These are phyloP conservation scores for Lupinus albus DNA, from an alignment of 306 rosid species.

Conservation along the genomic window DNA sequence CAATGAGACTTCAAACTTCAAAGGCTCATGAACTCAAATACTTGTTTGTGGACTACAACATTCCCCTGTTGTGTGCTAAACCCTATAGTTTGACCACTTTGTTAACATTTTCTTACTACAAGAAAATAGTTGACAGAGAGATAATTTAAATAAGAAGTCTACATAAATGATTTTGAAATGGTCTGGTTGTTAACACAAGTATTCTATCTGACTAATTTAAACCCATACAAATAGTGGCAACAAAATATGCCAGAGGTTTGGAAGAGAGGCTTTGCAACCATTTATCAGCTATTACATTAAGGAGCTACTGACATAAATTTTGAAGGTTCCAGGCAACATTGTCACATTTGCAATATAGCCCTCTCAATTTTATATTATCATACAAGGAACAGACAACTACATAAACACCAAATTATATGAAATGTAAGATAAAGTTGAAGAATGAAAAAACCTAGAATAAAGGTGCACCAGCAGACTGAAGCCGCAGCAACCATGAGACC, in stretches of 20 bases:
- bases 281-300: background rate
- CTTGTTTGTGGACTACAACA: background rate
- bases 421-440: background rate
- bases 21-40: background rate
- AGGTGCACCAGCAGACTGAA: slow-evolving; percentile 53
- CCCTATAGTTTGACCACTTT: no score
- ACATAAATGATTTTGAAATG: background rate
- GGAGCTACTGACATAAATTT: background rate
- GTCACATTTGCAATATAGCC: background rate
- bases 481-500: slow-evolving; percentile 74
- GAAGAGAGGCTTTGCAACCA: no score
- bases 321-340: slow-evolving; percentile 4
- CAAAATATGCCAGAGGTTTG: no score
- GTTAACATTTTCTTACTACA: no score
- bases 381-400: slow-evolving; percentile 19
- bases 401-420: slow-evolving; percentile 11
- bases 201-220: slow-evolving; percentile 7
- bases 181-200: background rate
- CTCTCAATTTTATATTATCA: slow-evolving; percentile 7
- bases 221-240: background rate
- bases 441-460: slow-evolving; percentile 38
- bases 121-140: background rate
- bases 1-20: background rate
- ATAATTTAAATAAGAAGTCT: background rate
- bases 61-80: no score